Percentiles rank a stretch among this genome's conserved stretches.
phyloP scores from a whole-genome alignment of 768 basidiomycete species.

The Suillus subaureus region DNA sequence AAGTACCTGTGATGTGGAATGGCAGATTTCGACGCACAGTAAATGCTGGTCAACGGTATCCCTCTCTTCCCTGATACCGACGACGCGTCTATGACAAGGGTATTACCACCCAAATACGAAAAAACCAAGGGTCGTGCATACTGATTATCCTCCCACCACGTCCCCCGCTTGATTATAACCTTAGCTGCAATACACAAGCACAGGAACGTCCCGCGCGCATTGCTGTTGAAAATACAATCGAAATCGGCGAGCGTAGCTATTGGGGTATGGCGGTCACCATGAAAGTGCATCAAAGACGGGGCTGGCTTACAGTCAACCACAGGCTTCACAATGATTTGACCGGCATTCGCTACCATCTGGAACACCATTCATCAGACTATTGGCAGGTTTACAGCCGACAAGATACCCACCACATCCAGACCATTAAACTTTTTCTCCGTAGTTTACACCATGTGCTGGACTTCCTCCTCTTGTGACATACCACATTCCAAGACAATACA shows the following conservation, averaged over 20 bases:
- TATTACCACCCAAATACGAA: not conserved
- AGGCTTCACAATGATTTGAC: not conserved
- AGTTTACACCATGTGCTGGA: slow-evolving; percentile 36
- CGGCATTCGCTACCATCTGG: slow-evolving; percentile 4
- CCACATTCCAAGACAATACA: slow-evolving; percentile 32
- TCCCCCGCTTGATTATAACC: not conserved
- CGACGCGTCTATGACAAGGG: not conserved
- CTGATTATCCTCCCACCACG: not conserved
- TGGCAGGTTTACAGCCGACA: not conserved
- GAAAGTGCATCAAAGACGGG: not conserved
- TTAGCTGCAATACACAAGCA: not conserved
- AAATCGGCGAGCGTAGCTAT: not conserved
- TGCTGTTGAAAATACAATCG: not conserved
- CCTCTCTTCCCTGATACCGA: too few species aligned
- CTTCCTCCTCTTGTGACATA: slow-evolving; percentile 39
- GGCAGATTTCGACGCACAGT: not conserved
- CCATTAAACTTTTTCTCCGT: slow-evolving; percentile 36
- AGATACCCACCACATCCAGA: slow-evolving; percentile 42
- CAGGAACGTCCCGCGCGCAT: not conserved
- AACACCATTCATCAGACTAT: not conserved
- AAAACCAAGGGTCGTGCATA: not conserved
- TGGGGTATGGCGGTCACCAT: not conserved
- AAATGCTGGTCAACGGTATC: too few species aligned
- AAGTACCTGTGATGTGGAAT: not conserved
- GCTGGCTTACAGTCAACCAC: not conserved